Percentiles rank a stretch among this genome's conserved stretches.
Evolutionary conservation across 2,329 filamentous ascomycete genomes (phyloP).

Genomic region (Botryotinia convoluta): DNA sequence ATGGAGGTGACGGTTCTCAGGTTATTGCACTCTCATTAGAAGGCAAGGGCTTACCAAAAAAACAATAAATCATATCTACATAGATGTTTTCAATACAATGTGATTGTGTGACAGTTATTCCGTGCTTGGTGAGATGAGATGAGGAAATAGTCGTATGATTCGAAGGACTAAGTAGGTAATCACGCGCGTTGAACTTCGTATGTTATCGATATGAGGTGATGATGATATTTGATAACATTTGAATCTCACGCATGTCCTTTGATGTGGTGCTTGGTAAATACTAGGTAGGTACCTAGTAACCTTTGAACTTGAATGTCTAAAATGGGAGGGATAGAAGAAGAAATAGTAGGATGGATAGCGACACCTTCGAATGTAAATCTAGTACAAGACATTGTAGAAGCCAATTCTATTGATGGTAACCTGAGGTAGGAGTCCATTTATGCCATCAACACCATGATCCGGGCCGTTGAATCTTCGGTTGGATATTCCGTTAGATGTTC

Average conservation of each 20-base stretch:
- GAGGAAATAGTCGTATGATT: neutral
- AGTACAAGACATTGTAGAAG: neutral
- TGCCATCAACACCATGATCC: neutral
- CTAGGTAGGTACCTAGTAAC: neutral
- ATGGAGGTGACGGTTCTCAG: neutral
- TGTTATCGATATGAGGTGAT: neutral
- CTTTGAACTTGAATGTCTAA: neutral
- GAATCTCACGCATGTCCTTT: neutral
- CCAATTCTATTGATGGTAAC: neutral
- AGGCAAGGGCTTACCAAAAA: neutral
- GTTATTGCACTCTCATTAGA: neutral
- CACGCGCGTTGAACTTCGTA: neutral
- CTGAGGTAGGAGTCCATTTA: neutral
- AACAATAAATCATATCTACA: constrained; percentile 4
- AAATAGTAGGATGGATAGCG: neutral
- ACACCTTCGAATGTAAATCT: neutral
- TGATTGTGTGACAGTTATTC: neutral
- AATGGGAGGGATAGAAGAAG: neutral
- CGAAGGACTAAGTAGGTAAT: neutral
- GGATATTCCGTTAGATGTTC: neutral
- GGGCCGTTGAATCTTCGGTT: constrained; percentile 2
- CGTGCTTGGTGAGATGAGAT: neutral
- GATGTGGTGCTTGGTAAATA: neutral
- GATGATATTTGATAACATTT: neutral
- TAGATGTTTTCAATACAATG: neutral